phyloP scores from a whole-genome alignment of 2,329 filamentous ascomycete species.

The Arthrobotrys sinensis region DNA sequence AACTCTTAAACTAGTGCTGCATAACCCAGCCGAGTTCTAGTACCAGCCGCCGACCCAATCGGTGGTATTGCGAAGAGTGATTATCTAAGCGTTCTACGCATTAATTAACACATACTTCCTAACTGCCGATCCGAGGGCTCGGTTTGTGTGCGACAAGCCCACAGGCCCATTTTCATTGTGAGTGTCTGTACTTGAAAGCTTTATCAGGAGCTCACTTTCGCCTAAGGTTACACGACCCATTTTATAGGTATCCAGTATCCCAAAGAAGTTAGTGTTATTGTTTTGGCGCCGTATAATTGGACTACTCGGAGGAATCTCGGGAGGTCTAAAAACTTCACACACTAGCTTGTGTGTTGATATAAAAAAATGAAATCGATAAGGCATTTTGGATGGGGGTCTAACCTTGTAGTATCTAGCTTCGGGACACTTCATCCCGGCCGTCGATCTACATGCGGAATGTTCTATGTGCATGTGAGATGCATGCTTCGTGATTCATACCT shows the following conservation, averaged over 20 bases:
- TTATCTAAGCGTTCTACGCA: not conserved
- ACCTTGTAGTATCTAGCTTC: conserved; percentile 21
- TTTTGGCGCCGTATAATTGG: conserved; percentile 34
- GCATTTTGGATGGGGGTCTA: not conserved
- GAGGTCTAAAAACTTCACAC: conserved; percentile 22
- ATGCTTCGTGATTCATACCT: conserved; percentile 26
- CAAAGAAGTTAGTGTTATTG: not conserved
- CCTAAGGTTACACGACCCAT: conserved; percentile 8
- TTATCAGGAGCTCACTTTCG: conserved; percentile 12
- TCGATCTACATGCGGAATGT: conserved; percentile 32
- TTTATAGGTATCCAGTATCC: not conserved
- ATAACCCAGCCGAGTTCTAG: no score
- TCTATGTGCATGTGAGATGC: conserved; percentile 24
- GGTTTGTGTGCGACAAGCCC: conserved; percentile 19
- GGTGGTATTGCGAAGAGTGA: not conserved
- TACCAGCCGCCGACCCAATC: not conserved
- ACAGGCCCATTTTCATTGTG: not conserved
- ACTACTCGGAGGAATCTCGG: conserved; percentile 60
- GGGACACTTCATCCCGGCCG: conserved; percentile 32
- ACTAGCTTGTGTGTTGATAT: conserved; percentile 30
- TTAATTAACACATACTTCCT: not conserved
- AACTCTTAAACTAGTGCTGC: no score
- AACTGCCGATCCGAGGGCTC: conserved; percentile 15
- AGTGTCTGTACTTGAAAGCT: not conserved
- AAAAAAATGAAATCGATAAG: conserved; percentile 35